Percentiles rank a stretch among this genome's conserved stretches.
These are phyloP conservation scores for Salvia hispanica DNA, from an alignment of 257 asterid genomes.

Conservation along the genomic window DNA sequence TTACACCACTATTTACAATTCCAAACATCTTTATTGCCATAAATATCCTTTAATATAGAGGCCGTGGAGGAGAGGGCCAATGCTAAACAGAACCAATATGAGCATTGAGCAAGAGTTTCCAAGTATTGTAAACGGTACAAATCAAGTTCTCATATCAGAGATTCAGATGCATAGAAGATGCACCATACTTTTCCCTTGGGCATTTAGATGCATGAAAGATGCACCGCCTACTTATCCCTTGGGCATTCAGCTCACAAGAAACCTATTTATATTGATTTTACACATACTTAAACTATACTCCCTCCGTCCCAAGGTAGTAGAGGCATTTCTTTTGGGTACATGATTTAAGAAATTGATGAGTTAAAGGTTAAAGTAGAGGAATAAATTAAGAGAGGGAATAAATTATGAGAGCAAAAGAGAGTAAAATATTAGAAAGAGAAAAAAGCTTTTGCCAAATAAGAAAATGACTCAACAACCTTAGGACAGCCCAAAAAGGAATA, in stretches of 20 bases:
- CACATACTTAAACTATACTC: too few species aligned
- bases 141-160: background rate
- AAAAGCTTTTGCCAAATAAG: too few species aligned
- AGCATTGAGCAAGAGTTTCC: slow-evolving; percentile 2
- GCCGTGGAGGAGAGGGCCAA: slow-evolving; percentile 6
- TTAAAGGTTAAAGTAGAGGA: too few species aligned
- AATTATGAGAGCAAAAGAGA: too few species aligned
- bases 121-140: background rate
- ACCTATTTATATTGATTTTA: slow-evolving; percentile 12
- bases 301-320: too few species aligned
- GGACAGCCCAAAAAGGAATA: too few species aligned
- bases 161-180: background rate
- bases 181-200: slow-evolving; percentile 19
- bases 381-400: too few species aligned
- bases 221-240: slow-evolving; percentile 16
- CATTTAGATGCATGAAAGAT: background rate
- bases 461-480: too few species aligned
- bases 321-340: too few species aligned
- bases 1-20: background rate
- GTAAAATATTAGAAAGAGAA: too few species aligned
- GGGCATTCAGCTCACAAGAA: background rate
- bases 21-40: background rate
- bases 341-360: too few species aligned
- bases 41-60: background rate
- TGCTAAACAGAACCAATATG: background rate